These are phyloP conservation scores for Sophora flavescens DNA, from an alignment of 306 rosid species.

Conservation along the genomic window DNA sequence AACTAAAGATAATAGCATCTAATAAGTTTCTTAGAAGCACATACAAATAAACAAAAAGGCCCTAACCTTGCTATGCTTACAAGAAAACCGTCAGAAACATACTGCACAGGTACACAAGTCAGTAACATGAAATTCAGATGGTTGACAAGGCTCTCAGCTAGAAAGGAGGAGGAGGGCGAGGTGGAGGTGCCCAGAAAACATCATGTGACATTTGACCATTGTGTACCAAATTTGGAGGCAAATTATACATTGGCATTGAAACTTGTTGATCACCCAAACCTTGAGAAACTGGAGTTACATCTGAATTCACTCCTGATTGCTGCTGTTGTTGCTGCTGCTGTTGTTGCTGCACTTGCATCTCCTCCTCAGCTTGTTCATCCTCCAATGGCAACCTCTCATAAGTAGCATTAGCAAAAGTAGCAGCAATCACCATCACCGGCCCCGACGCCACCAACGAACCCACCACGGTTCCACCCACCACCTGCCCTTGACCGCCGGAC, in stretches of 20 bases:
- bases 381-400: constrained; percentile 77
- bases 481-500: constrained; percentile 90
- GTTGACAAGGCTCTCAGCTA: constrained; percentile 36
- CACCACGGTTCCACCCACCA: constrained; percentile 81
- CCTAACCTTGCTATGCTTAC: constrained; percentile 53
- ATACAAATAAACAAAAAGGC: constrained; percentile 37
- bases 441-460: constrained; percentile 84
- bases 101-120: constrained; percentile 50
- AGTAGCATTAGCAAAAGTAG: constrained; percentile 78
- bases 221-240: constrained; percentile 71
- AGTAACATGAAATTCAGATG: constrained; percentile 36
- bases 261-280: constrained; percentile 57
- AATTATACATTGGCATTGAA: constrained; percentile 65
- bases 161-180: constrained; percentile 72
- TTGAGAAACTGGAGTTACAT: constrained; percentile 48
- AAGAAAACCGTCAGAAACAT: constrained; percentile 52
- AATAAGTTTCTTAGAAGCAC: constrained; percentile 34
- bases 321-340: constrained; percentile 37
- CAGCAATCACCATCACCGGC: constrained; percentile 85
- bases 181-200: constrained; percentile 78
- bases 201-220: constrained; percentile 79
- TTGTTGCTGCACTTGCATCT: constrained; percentile 57
- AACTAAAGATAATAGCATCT: constrained; percentile 23
- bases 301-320: constrained; percentile 55
- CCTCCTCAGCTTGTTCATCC: constrained; percentile 65